A percentile compares a stretch with the other conserved stretches of the same genome.
Conservation (phyloP, 2,329 filamentous ascomycete species). For the Pseudogymnoascus sp. region DNA sequence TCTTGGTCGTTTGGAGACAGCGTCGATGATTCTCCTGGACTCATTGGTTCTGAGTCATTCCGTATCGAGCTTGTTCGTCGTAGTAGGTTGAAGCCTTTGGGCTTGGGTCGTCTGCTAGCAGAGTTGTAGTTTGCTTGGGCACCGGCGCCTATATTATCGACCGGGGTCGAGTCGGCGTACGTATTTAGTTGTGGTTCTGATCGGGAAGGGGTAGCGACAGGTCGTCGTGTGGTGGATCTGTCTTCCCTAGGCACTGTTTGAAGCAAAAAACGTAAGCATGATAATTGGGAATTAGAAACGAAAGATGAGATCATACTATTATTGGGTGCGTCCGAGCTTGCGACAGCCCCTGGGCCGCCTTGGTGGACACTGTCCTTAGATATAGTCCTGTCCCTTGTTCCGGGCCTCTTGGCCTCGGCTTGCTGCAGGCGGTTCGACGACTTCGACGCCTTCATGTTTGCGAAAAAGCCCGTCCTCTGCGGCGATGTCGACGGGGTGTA, state of each 20-base stretch:
- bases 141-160: slow-evolving; percentile 8
- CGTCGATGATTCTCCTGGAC: slow-evolving; percentile 17
- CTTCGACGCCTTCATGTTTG: slow-evolving; percentile 38
- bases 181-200: slow-evolving; percentile 20
- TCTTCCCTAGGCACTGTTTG: slow-evolving; percentile 20
- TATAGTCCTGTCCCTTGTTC: slow-evolving; percentile 26
- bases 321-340: slow-evolving; percentile 23
- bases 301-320: slow-evolving; percentile 22
- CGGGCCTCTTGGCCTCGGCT: slow-evolving; percentile 26
- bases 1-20: slow-evolving; percentile 21
- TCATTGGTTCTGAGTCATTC: slow-evolving; percentile 27
- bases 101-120: slow-evolving; percentile 22
- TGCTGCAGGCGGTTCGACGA: slow-evolving; percentile 35
- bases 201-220: slow-evolving; percentile 22
- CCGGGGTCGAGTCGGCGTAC: background rate
- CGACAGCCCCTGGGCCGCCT: slow-evolving; percentile 20
- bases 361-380: slow-evolving; percentile 16
- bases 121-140: slow-evolving; percentile 9
- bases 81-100: slow-evolving; percentile 29
- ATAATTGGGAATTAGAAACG: background rate
- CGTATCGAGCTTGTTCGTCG: slow-evolving; percentile 36
- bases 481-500: slow-evolving; percentile 1
- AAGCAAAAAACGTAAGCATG: slow-evolving; percentile 15
- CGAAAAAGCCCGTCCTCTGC: slow-evolving; percentile 32
- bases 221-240: slow-evolving; percentile 21